phyloP scores from a whole-genome alignment of 257 asterid genomes.

The Thymus quinquecostatus region DNA sequence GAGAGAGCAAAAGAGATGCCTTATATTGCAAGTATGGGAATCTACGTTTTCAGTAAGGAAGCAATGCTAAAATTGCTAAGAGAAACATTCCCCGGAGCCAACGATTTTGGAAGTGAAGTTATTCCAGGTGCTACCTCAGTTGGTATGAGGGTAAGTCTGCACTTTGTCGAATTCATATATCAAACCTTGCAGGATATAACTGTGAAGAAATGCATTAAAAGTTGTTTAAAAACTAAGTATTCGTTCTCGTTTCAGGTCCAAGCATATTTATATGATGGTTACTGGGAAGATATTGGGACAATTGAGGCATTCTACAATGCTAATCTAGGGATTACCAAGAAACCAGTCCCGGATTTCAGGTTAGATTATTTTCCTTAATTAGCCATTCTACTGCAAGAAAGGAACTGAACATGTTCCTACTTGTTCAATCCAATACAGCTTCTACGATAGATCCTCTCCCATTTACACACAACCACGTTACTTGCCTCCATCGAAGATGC shows the following conservation, averaged over 20 bases:
- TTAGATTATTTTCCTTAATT: neutral
- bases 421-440: constrained; percentile 39
- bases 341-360: constrained; percentile 72
- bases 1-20: constrained; percentile 73
- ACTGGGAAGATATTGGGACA: constrained; percentile 77
- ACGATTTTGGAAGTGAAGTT: constrained; percentile 72
- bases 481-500: constrained; percentile 72
- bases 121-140: constrained; percentile 73
- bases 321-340: constrained; percentile 65
- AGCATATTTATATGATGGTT: constrained; percentile 65
- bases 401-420: neutral
- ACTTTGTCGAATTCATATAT: neutral
- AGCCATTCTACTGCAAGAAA: neutral
- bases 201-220: constrained; percentile 19
- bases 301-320: constrained; percentile 72
- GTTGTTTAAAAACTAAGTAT: neutral
- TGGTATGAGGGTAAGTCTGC: constrained; percentile 61
- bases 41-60: constrained; percentile 61
- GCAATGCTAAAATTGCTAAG: constrained; percentile 56
- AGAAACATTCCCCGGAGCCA: constrained; percentile 59
- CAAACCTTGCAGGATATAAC: neutral
- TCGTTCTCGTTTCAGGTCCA: constrained; percentile 50
- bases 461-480: constrained; percentile 69
- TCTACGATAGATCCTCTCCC: constrained; percentile 67
- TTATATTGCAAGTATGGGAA: constrained; percentile 71